phyloP scores from a whole-genome alignment of 768 basidiomycete species.

The Tubosaeta sp. region DNA sequence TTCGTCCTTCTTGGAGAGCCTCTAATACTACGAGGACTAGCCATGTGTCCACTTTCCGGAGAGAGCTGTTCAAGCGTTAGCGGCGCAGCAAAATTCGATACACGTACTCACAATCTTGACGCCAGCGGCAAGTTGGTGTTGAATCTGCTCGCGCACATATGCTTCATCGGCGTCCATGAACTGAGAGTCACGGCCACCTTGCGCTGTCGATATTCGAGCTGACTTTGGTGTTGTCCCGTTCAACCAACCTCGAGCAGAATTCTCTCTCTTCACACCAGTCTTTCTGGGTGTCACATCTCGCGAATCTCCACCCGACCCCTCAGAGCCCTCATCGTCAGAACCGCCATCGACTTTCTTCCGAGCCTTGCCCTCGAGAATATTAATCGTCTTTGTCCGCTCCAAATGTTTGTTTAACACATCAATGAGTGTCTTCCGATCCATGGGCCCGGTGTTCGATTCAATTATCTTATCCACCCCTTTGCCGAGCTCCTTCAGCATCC shows the following conservation, averaged over 20 bases:
- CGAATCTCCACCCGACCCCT: conserved; percentile 46
- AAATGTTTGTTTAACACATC: conserved; percentile 76
- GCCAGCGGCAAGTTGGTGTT: conserved; percentile 76
- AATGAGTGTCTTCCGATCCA: conserved; percentile 82
- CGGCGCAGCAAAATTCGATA: not conserved
- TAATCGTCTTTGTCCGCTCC: conserved; percentile 79
- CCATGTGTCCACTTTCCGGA: conserved; percentile 52
- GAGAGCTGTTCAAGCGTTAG: conserved; percentile 48
- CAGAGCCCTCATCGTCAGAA: conserved; percentile 33
- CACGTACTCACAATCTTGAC: conserved; percentile 55
- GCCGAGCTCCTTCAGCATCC: conserved; percentile 86
- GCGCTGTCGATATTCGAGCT: conserved; percentile 37
- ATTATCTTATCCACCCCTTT: conserved; percentile 72
- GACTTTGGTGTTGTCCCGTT: conserved; percentile 22
- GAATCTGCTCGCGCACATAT: conserved; percentile 80
- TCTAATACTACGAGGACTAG: conserved; percentile 65
- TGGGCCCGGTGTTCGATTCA: conserved; percentile 51
- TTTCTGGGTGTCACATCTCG: conserved; percentile 57
- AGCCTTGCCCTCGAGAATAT: conserved; percentile 75
- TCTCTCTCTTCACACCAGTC: conserved; percentile 39
- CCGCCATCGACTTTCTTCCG: conserved; percentile 25
- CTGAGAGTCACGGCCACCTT: conserved; percentile 64
- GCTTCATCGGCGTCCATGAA: conserved; percentile 90
- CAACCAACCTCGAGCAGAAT: conserved; percentile 30
- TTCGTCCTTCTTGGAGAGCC: conserved; percentile 61